A percentile compares a stretch with the other conserved stretches of the same genome.
Evolutionary conservation across 352 stramenopile genomes (phyloP).

Genomic region (Discostella stelligera): DNA sequence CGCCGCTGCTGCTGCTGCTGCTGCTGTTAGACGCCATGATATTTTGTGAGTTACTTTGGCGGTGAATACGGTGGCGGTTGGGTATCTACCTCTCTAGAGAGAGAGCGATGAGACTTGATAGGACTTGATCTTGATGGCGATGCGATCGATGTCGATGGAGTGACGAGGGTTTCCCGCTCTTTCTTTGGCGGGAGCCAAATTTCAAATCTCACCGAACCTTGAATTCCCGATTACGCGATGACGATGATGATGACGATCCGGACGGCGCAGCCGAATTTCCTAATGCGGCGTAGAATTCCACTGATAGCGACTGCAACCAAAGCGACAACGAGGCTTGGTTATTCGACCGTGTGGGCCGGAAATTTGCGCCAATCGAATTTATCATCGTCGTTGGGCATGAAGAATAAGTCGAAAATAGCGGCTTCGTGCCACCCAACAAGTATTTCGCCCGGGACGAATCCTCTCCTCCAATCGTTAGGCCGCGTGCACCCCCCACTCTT

Average conservation of each 20-base stretch:
- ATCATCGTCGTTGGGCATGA: background rate
- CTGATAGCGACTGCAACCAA: background rate
- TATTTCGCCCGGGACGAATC: background rate
- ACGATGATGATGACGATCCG: background rate
- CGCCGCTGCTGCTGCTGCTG: conserved; percentile 7
- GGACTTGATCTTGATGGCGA: too few species aligned
- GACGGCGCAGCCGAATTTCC: background rate
- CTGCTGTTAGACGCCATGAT: background rate
- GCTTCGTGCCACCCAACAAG: background rate
- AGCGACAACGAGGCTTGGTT: background rate
- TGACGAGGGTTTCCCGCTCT: too few species aligned
- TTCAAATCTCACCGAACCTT: too few species aligned
- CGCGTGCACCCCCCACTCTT: background rate
- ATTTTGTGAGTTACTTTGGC: too few species aligned
- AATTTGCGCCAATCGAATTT: background rate
- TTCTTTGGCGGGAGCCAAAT: too few species aligned
- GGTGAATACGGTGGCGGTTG: too few species aligned
- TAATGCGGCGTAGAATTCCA: background rate
- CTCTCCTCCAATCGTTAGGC: background rate
- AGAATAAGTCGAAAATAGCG: background rate
- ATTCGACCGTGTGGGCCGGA: background rate
- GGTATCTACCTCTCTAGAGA: too few species aligned
- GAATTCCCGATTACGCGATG: too few species aligned
- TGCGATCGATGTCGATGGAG: too few species aligned
- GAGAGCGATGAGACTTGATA: too few species aligned